These are phyloP conservation scores for Penicillium cosmopolitanum DNA, from an alignment of 495 filamentous ascomycete genomes.

Conservation along the genomic window DNA sequence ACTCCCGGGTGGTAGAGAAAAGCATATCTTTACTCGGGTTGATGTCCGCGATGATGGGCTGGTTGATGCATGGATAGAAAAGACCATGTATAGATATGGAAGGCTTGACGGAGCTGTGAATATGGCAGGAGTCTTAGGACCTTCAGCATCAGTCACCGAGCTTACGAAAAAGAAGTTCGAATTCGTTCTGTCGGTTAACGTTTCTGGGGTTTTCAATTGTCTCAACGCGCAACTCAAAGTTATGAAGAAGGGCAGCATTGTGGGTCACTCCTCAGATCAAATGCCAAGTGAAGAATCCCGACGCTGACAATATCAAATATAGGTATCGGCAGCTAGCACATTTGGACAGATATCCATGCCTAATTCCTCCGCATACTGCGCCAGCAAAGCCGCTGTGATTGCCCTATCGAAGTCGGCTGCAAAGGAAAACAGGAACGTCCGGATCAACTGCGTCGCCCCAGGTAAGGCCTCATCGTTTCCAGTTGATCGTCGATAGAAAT, in stretches of 20 bases:
- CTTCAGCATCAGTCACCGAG: not conserved
- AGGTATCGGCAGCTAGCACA: constrained; percentile 45
- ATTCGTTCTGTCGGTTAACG: not conserved
- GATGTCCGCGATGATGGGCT: not conserved
- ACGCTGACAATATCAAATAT: not conserved
- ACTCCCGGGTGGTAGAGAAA: not conserved
- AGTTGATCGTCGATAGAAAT: not conserved
- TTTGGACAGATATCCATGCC: constrained; percentile 52
- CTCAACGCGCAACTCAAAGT: not conserved
- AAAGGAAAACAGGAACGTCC: constrained; percentile 51
- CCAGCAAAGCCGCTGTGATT: constrained; percentile 58
- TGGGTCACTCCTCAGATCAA: not conserved
- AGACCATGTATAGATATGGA: constrained; percentile 5
- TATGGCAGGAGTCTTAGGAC: not conserved
- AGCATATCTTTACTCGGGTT: not conserved
- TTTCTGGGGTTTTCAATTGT: constrained; percentile 1
- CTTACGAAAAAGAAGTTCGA: not conserved
- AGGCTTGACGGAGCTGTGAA: constrained; percentile 14
- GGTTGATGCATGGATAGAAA: constrained; percentile 10
- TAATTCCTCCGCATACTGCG: constrained; percentile 50
- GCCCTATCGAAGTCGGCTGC: constrained; percentile 58
- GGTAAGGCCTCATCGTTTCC: constrained; percentile 6
- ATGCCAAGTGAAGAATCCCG: too few relatives aligned
- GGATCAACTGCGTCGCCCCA: constrained; percentile 50
- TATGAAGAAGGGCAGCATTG: constrained; percentile 7